phyloP scores from a whole-genome alignment of 192 early-diverging fungal species.

The Linnemannia zychae region DNA sequence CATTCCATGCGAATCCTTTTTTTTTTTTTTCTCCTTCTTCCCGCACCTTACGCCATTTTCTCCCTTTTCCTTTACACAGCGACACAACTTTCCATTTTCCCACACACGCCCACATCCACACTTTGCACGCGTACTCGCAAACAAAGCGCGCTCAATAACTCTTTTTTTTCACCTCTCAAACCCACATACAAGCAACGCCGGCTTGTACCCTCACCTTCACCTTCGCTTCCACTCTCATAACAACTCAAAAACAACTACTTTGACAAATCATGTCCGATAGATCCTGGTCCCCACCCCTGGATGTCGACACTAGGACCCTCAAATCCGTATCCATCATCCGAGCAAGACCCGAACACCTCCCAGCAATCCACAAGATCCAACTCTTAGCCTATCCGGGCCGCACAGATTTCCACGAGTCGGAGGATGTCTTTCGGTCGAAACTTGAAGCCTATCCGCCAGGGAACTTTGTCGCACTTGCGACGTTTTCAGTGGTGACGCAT shows the following conservation, averaged over 20 bases:
- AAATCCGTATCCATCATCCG: conserved; percentile 26
- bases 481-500: conserved; percentile 40
- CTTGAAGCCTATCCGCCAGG: conserved; percentile 43
- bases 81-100: no score
- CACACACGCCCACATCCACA: no score
- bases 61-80: neutral
- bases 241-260: no score
- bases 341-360: conserved; percentile 33
- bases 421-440: conserved; percentile 40
- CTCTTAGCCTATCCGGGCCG: conserved; percentile 30
- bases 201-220: no score
- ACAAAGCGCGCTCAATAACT: no score
- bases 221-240: no score
- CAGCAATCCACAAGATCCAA: conserved; percentile 35
- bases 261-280: conserved; percentile 7
- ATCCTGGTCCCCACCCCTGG: conserved; percentile 48
- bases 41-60: neutral
- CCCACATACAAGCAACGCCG: no score
- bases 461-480: conserved; percentile 48
- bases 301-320: conserved; percentile 30
- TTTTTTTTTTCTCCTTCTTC: neutral
- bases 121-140: no score
- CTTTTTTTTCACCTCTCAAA: no score
- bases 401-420: conserved; percentile 31
- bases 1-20: neutral